Percentiles rank a stretch among this genome's conserved stretches.
Conservation (phyloP, 495 filamentous ascomycete species). For the Letharia lupina region DNA sequence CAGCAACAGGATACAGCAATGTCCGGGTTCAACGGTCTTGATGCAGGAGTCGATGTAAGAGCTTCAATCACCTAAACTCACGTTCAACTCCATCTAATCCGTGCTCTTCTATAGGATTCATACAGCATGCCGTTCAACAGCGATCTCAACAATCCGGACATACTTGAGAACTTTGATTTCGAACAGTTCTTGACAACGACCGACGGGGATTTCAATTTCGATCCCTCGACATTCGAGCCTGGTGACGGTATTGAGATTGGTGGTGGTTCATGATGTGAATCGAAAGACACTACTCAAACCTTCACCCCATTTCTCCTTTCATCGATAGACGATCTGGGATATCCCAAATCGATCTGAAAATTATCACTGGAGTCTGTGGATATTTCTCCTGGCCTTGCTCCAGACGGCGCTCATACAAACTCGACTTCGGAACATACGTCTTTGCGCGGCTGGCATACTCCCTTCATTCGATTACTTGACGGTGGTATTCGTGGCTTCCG, state of each 20-base stretch:
- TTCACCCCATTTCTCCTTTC: background rate
- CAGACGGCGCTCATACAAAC: slow-evolving; percentile 16
- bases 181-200: slow-evolving; percentile 75
- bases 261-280: slow-evolving; percentile 28
- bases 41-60: slow-evolving; percentile 23
- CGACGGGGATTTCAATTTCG: slow-evolving; percentile 43
- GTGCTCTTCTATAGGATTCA: slow-evolving; percentile 18
- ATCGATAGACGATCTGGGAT: background rate
- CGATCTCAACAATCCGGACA: slow-evolving; percentile 49
- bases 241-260: slow-evolving; percentile 44
- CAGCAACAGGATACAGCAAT: slow-evolving; percentile 31
- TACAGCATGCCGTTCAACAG: slow-evolving; percentile 51
- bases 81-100: slow-evolving; percentile 6
- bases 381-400: slow-evolving; percentile 7
- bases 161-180: slow-evolving; percentile 92
- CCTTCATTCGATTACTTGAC: slow-evolving; percentile 4
- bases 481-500: background rate
- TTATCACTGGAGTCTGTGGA: slow-evolving; percentile 16
- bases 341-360: slow-evolving; percentile 9
- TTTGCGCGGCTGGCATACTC: slow-evolving; percentile 19
- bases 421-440: slow-evolving; percentile 15
- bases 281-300: background rate
- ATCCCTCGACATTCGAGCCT: slow-evolving; percentile 43
- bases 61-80: slow-evolving; percentile 31
- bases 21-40: slow-evolving; percentile 27